Base-by-base conservation (phyloP, 371 early-diverging fungal genomes). In the Mucor irregularis region DNA sequence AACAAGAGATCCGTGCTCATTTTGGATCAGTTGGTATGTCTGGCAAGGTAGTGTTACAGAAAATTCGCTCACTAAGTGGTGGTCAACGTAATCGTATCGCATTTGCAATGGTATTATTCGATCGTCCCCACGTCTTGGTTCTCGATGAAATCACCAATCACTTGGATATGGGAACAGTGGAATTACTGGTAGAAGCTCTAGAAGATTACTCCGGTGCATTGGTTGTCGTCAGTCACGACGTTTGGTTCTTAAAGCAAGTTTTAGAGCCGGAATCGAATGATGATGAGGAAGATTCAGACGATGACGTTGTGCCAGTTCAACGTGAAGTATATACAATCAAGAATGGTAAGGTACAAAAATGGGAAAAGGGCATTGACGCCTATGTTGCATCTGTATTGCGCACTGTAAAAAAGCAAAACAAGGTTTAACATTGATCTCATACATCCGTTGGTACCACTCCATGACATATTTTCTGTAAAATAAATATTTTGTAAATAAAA, bases 101-200 rank as follows among this genome's bases (percentile, higher is more conserved):
- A 2, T 71, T 94, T 44, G 91, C 90, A n/a, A 39, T 82, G 21
- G 72, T 82, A 39, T 66, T 85, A n/a, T 83, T 69, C 31, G 76
- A 76, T 1, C 67, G 69, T 19, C 89, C 94, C 6, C 88, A 95
- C 62, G 76, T 95, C 8, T 65, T 95, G 26, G 72, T 92, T 30
- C 74, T 92, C 21, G 94, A 94, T 68, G 94, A 94, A 76, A 88
- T 90, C 39, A 91, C 91, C 19, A 95, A 93, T 62, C 90, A 90
- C 56, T 67, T 86, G 60, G 90, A 91, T 76, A 85, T 91, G 82
- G 85, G 83, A 16, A 85, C 85, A 7, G 84, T 89, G 9, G 85
- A 89, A 31, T 78, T 79, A 6, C 51, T 91, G 13, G 74, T 81
- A 5, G 81, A 83, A 9, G 85, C 83, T 1, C 59, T 91, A 21